Evolutionary conservation across 768 basidiomycete genomes (phyloP).

Genomic region (Suillus plorans): DNA sequence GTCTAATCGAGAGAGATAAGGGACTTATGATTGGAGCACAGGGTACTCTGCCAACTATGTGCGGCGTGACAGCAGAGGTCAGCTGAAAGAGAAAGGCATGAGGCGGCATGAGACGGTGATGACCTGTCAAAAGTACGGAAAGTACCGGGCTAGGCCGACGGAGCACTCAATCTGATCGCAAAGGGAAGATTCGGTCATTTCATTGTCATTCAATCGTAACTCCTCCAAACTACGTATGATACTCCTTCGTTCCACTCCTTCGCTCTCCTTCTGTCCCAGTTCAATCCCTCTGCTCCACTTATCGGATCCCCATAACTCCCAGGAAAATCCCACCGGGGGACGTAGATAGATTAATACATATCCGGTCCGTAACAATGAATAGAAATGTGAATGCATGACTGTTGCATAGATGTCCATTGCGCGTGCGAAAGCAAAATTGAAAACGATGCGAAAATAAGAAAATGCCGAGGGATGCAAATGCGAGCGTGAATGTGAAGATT

Average conservation of each 20-base stretch:
- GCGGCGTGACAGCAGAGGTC: neutral
- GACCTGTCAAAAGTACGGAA: neutral
- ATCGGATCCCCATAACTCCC: slow-evolving; percentile 1
- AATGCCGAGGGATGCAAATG: slow-evolving; percentile 22
- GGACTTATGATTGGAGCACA: no score
- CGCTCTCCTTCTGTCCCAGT: slow-evolving; percentile 16
- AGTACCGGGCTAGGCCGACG: neutral
- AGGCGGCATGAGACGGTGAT: slow-evolving; percentile 1
- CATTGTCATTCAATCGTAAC: slow-evolving; percentile 42
- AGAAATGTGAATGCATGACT: slow-evolving; percentile 24
- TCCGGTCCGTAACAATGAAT: slow-evolving; percentile 18
- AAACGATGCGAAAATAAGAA: slow-evolving; percentile 25
- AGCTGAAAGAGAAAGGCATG: neutral
- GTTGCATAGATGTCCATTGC: slow-evolving; percentile 23
- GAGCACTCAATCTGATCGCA: neutral
- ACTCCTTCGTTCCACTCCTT: slow-evolving; percentile 21
- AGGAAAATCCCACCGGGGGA: slow-evolving; percentile 26
- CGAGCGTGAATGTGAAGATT: slow-evolving; percentile 17
- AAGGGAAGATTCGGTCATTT: slow-evolving; percentile 15
- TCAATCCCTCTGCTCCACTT: slow-evolving; percentile 6
- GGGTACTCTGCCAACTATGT: neutral
- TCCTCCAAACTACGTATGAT: slow-evolving; percentile 28
- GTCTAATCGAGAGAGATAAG: neutral
- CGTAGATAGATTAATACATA: slow-evolving; percentile 30
- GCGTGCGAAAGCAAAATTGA: slow-evolving; percentile 18